A percentile compares a stretch with the other conserved stretches of the same genome.
phyloP scores from a whole-genome alignment of 73 alveolate species.

The Breviolum minutum region DNA sequence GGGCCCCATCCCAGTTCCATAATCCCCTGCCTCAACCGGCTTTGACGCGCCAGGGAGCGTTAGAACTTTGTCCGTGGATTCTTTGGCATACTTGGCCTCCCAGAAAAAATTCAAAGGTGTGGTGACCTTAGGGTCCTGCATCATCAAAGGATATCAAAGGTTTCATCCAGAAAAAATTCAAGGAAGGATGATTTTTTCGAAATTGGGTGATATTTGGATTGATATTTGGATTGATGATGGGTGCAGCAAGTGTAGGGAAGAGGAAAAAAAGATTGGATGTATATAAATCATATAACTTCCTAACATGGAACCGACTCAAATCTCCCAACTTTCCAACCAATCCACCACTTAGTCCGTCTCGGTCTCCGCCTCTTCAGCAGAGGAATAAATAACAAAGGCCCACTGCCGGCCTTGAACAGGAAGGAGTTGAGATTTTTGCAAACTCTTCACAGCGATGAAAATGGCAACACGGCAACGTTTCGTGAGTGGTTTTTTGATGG shows the following conservation, averaged over 20 bases:
- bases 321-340: too few relatives aligned
- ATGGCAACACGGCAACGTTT: not conserved
- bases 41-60: slow-evolving; percentile 46
- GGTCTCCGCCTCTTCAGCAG: slow-evolving; percentile 23
- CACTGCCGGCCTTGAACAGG: slow-evolving; percentile 48
- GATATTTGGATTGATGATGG: too few relatives aligned
- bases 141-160: too few relatives aligned
- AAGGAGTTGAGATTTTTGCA: not conserved
- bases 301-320: not conserved
- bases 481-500: not conserved
- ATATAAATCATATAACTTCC: not conserved
- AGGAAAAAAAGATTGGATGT: too few relatives aligned
- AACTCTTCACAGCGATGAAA: not conserved
- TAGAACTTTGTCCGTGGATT: slow-evolving; percentile 42
- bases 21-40: slow-evolving; percentile 30
- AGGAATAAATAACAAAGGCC: slow-evolving; percentile 70
- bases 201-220: too few relatives aligned
- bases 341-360: too few relatives aligned
- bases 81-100: slow-evolving; percentile 61
- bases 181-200: too few relatives aligned
- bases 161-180: too few relatives aligned
- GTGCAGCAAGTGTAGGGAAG: too few relatives aligned
- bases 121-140: too few relatives aligned
- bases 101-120: too few relatives aligned
- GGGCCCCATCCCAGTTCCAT: not conserved